phyloP scores from a whole-genome alignment of 2,329 filamentous ascomycete species.

The Rhynchosporium graminicola region DNA sequence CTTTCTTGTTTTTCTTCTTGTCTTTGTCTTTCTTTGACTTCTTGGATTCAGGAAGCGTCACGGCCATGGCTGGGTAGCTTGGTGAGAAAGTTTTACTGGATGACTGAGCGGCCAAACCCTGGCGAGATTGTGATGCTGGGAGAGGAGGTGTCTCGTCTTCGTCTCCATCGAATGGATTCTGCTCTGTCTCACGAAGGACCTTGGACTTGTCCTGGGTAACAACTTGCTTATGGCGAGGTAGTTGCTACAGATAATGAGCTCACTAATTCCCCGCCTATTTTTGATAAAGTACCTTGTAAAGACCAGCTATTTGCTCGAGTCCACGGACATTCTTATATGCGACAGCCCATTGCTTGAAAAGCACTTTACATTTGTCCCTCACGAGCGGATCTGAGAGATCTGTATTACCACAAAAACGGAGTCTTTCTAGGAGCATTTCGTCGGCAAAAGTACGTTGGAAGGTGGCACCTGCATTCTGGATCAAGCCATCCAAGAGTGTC shows the following conservation, averaged over 20 bases:
- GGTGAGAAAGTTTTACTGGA: slow-evolving; percentile 26
- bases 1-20: slow-evolving; percentile 56
- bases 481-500: slow-evolving; percentile 85
- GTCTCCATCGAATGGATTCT: slow-evolving; percentile 68
- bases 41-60: slow-evolving; percentile 35
- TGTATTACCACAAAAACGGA: slow-evolving; percentile 85
- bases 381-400: slow-evolving; percentile 82
- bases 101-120: slow-evolving; percentile 25
- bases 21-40: slow-evolving; percentile 44
- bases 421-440: slow-evolving; percentile 85
- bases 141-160: slow-evolving; percentile 42
- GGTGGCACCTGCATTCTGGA: slow-evolving; percentile 86
- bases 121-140: slow-evolving; percentile 27
- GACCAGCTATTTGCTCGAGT: slow-evolving; percentile 73
- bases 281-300: slow-evolving; percentile 59
- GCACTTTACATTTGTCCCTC: slow-evolving; percentile 80
- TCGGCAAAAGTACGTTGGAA: slow-evolving; percentile 90
- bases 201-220: slow-evolving; percentile 78
- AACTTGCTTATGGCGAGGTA: slow-evolving; percentile 67
- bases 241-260: slow-evolving; percentile 48
- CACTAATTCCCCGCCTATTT: background rate
- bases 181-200: slow-evolving; percentile 77
- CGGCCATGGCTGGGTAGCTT: slow-evolving; percentile 15
- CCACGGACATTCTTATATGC: slow-evolving; percentile 81
- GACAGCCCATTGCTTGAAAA: slow-evolving; percentile 84